Evolutionary conservation across 1,284 basidiomycete genomes (phyloP), one percentile per base, ranked within the genome.

Genomic region (Ganoderma sp.): DNA sequence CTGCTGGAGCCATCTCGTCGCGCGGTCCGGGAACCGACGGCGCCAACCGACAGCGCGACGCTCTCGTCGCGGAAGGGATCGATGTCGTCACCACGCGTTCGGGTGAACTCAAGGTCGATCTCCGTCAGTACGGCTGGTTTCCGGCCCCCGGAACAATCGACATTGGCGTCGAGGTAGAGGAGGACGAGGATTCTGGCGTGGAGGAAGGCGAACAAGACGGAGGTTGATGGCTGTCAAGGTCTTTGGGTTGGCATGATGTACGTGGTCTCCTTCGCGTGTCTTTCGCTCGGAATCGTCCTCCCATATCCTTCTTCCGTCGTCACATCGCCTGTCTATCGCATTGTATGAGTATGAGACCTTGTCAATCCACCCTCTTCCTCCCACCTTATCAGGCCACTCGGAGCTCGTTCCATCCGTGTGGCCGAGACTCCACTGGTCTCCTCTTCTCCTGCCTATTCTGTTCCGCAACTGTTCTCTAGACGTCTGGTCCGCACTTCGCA

Each of bases 1-100:
- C 90, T 0, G 84, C 87, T 0, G 91, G 91, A 0, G 80, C 83
- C 1, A 94, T 96, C 67, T 94, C 93, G 0, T 95, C 93, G 2
- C 85, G 94, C 52, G 93, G 92, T 0, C 93, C 94, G 6, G 89
- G 88, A 6, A 90, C 90, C 22, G 80, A 81, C 19, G 89, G 91
- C 7, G 92, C 92, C 0, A 84, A 85, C 65, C 80, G 87, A 0
- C 93, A 95, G 75, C 80, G 85, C 43, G 85, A 89, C 48, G 87
- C 84, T 4, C 83, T 95, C 15, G 85, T 88, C 69, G 87, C 85
- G 0, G 93, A 94, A 75, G 91, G 90, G 7, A 87, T 94, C 17
- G 86, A 90, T 64, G 91, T 94, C 6, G 81, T 76, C 34, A 81
- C 76, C 0, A 80, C 81, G 28, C 78, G 82, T 45, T 78, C 78